Conservation (phyloP, 2,329 filamentous ascomycete genomes). For the Sarocladium kiliense region DNA sequence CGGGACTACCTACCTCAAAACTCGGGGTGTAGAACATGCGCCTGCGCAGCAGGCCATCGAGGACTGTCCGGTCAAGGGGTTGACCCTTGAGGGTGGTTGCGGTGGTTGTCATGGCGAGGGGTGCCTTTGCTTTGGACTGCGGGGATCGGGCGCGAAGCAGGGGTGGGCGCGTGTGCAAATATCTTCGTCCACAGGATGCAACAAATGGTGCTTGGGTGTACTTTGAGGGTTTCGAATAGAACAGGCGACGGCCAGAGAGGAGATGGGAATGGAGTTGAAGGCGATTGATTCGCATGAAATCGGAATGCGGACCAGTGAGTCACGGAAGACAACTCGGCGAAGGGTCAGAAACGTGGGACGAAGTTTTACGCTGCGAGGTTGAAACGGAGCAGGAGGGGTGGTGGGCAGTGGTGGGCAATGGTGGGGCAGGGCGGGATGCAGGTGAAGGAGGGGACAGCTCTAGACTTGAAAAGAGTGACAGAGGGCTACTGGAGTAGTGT, state of each 20-base stretch:
- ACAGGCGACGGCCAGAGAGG: not conserved
- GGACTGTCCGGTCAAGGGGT: constrained; percentile 73
- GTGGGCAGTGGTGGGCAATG: constrained; percentile 4
- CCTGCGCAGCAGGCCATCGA: constrained; percentile 82
- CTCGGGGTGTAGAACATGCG: constrained; percentile 92
- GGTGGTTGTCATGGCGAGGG: constrained; percentile 38
- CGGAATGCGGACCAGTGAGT: constrained; percentile 5
- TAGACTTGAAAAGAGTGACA: not conserved
- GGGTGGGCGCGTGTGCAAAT: constrained; percentile 6
- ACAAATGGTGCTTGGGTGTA: not conserved
- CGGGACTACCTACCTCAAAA: constrained; percentile 55
- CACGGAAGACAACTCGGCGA: constrained; percentile 3
- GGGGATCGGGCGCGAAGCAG: constrained; percentile 2
- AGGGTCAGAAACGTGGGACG: constrained; percentile 6
- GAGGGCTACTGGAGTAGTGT: not conserved
- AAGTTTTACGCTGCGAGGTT: constrained; percentile 6
- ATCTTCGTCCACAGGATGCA: not conserved
- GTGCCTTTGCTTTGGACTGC: constrained; percentile 10
- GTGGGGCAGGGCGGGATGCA: constrained; percentile 6
- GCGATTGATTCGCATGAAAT: constrained; percentile 9
- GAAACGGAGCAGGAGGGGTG: constrained; percentile 4
- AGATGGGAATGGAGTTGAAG: not conserved
- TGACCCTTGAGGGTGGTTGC: constrained; percentile 82
- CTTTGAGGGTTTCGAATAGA: not conserved
- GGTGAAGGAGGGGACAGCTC: not conserved